A percentile compares a stretch with the other conserved stretches of the same genome.
These are phyloP conservation scores for Trifolium repens DNA, from an alignment of 306 rosid species.

Conservation along the genomic window DNA sequence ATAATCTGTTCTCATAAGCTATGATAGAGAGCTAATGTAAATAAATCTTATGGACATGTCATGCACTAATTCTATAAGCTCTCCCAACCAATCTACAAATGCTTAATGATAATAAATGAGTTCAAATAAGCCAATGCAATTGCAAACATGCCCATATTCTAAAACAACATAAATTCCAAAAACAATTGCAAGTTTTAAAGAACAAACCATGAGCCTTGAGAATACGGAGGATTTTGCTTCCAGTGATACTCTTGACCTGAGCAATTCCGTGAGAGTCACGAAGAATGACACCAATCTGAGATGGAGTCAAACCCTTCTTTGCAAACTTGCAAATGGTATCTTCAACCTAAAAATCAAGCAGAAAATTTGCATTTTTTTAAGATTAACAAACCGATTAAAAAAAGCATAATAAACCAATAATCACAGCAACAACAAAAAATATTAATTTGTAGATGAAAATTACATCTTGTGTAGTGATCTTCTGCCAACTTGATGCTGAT, in stretches of 20 bases:
- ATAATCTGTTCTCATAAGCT: too few species aligned
- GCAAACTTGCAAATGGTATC: constrained; percentile 88
- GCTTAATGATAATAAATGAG: background rate
- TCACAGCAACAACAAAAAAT: background rate
- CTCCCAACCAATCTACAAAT: background rate
- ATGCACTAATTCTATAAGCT: background rate
- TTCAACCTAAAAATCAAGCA: constrained; percentile 56
- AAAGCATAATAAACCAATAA: background rate
- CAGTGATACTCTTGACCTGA: constrained; percentile 83
- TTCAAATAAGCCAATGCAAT: background rate
- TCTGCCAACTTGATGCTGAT: constrained; percentile 86
- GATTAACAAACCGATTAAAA: background rate
- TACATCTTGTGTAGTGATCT: constrained; percentile 82
- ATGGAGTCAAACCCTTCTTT: constrained; percentile 89
- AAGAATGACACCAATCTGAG: constrained; percentile 95
- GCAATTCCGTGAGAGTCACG: constrained; percentile 95
- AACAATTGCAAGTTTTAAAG: background rate
- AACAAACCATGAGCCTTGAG: constrained; percentile 81
- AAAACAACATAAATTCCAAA: background rate
- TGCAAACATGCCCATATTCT: background rate
- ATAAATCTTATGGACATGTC: too few species aligned
- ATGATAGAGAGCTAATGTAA: too few species aligned
- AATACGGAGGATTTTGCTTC: constrained; percentile 82
- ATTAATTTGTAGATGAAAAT: background rate
- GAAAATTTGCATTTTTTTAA: background rate